phyloP scores from a whole-genome alignment of 768 basidiomycete species.

The Rhodotorula toruloides region DNA sequence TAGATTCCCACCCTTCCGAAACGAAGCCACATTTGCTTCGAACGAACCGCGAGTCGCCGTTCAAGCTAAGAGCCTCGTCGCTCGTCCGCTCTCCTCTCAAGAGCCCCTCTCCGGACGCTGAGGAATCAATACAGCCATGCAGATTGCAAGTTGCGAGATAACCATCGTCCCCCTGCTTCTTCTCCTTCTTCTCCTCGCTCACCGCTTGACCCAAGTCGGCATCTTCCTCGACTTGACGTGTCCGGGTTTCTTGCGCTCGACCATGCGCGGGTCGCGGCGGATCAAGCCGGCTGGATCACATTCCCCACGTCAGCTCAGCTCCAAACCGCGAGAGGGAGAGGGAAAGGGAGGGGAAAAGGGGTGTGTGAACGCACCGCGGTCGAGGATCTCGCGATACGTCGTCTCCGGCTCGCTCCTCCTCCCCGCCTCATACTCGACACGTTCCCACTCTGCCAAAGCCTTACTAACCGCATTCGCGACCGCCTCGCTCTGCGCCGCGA shows the following conservation, averaged over 20 bases:
- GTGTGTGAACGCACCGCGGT: conserved; percentile 59
- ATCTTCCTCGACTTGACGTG: conserved; percentile 84
- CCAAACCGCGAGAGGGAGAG: neutral
- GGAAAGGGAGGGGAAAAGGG: neutral
- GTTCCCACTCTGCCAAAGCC: conserved; percentile 44
- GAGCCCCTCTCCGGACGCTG: too few relatives aligned
- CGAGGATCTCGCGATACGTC: conserved; percentile 60
- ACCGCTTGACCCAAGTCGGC: conserved; percentile 87
- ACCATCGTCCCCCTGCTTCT: too few relatives aligned
- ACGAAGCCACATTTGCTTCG: too few relatives aligned
- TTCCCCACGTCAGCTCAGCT: neutral
- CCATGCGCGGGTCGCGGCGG: conserved; percentile 91
- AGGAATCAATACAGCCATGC: too few relatives aligned
- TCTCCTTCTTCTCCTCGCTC: too few relatives aligned
- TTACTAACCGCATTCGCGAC: conserved; percentile 53
- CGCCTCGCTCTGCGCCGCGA: conserved; percentile 84
- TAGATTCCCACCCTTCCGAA: too few relatives aligned
- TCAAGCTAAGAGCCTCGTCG: too few relatives aligned
- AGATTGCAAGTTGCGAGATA: too few relatives aligned
- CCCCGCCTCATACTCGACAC: conserved; percentile 31
- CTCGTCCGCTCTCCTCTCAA: too few relatives aligned
- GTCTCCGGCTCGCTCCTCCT: conserved; percentile 61
- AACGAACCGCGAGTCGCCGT: too few relatives aligned
- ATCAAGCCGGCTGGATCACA: conserved; percentile 65
- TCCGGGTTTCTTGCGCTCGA: conserved; percentile 96